Evolutionary conservation across 2,329 filamentous ascomycete genomes (phyloP), one percentile per base, ranked within the genome.

Genomic region (Aspergillus ochraceus): DNA sequence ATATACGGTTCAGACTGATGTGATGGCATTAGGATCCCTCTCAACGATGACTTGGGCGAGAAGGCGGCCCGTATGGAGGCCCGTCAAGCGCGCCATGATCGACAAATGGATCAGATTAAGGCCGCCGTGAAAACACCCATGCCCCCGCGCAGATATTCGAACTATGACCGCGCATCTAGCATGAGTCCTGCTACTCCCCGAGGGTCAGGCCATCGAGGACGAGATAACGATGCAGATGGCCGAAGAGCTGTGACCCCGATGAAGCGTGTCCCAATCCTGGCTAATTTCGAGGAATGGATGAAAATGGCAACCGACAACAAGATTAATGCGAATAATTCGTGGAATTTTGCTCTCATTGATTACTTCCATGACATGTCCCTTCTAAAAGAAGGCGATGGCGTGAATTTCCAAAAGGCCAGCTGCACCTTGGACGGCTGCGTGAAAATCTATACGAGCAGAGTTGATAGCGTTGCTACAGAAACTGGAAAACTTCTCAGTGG

Each of bases 281-380:
- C 95, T 71, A 99, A 99, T 78, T 99, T 98, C 70, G 95, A 99
- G 76, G 95, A 99, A 75, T 98, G 94, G 95, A 98, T 99, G 92
- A 99, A 98, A 83, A 96, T 99, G 92, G 95, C 95, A 2, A 98
- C 95, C 17, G 95, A 99, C 80, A 99, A 99, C 80, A 95, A 95
- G 78, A 99, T 99, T 83, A 99, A 98, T 74, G 94, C 95, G 52
- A 88, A 90, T 60, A 99, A 99, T 77, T 97, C 93, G 30, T 99
- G 95, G 95, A 98, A 98, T 76, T 98, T 99, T 79, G 95, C 95
- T n/a, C 85, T 99, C 19, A 99, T 99, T 73, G 95, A 99, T 77
- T 99, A 99, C 78, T 99, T 99, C 71, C 94, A 99, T 76, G 95
- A 99, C 72, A 98, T 99, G 95, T 97, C 92, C 1, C 81, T 99